Evolutionary conservation across 2,329 filamentous ascomycete species (phyloP), one percentile per base, ranked within the genome.

Genomic region (Ophiostoma angusticollis): DNA sequence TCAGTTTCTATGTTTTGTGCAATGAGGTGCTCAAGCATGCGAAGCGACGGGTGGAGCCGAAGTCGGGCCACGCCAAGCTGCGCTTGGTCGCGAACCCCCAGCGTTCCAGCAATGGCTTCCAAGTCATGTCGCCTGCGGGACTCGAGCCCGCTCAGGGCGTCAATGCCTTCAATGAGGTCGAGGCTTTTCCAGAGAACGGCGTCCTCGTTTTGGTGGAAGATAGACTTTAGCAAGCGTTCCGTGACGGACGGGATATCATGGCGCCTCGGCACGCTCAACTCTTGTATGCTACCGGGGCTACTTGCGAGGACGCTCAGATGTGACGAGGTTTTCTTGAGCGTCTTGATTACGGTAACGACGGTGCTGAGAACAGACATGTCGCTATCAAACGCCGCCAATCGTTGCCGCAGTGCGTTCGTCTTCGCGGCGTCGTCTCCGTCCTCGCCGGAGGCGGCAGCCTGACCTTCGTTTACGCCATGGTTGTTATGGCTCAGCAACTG

Each of bases 271-370:
- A 43, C 25, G 4, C 38, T 39, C 12, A 41, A 9, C 5, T 42
- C 39, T 3, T 37, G 23, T 6, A 35, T 29, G 28, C 19, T 18
- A 2, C 14, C 28, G 2, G 21, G 16, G 9, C 24, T 31, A 4
- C 30, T 17, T 3, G 32, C 13, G 5, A 48, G 22, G 3, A 35
- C 12, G 5, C 37, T 36, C 14, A 37, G 32, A 9, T 33, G 40
- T 12, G 35, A 28, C 16, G 35, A 40, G 11, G 36, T 37, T 11
- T 37, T 34, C 8, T 38, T 42, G n/a, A 45, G 22, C 0, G 39
- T 12, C 9, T 45, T 47, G 27, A 45, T 32, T 6, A 42, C 42
- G 9, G 39, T 42, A 2, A 48, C 44, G 6, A 47, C 42, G 0
- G 25, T 17, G 32, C 33, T 45, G 9, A 46, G 17, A 3, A 46